A percentile compares a stretch with the other conserved stretches of the same genome.
Evolutionary conservation across 1,284 basidiomycete species (phyloP).

Genomic region (Dichomitus squalens): DNA sequence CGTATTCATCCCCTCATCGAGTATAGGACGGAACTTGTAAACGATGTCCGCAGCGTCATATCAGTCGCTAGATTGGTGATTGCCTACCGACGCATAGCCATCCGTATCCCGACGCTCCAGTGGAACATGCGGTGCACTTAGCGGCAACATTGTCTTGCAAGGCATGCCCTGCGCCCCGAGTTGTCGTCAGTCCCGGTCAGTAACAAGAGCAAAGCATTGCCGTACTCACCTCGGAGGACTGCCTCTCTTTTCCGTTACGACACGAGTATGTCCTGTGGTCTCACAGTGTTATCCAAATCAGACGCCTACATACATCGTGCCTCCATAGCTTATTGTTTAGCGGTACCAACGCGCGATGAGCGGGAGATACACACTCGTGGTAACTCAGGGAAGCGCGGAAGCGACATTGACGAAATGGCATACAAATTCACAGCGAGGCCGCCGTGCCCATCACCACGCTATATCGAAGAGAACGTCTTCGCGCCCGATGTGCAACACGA

Average conservation of each 20-base stretch:
- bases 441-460: not conserved
- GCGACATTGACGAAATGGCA: conserved; percentile 5
- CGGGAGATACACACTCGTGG: not conserved
- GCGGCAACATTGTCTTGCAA: too few species aligned
- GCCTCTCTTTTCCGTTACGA: not conserved
- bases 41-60: not conserved
- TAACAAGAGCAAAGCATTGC: not conserved
- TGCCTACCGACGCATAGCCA: too few species aligned
- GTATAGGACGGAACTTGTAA: not conserved
- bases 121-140: too few species aligned
- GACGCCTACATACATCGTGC: not conserved
- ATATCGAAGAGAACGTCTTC: not conserved
- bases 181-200: not conserved
- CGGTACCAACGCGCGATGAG: not conserved
- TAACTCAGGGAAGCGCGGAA: not conserved
- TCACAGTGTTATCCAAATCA: not conserved
- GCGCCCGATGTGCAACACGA: not conserved
- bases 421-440: conserved; percentile 11
- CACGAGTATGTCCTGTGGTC: not conserved
- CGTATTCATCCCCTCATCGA: conserved; percentile 12
- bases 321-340: conserved; percentile 3
- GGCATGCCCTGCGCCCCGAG: not conserved
- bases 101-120: too few species aligned
- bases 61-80: not conserved
- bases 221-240: not conserved